Conservation (phyloP, 2,329 filamentous ascomycete species). For the Exophiala phaeomuriformis region DNA sequence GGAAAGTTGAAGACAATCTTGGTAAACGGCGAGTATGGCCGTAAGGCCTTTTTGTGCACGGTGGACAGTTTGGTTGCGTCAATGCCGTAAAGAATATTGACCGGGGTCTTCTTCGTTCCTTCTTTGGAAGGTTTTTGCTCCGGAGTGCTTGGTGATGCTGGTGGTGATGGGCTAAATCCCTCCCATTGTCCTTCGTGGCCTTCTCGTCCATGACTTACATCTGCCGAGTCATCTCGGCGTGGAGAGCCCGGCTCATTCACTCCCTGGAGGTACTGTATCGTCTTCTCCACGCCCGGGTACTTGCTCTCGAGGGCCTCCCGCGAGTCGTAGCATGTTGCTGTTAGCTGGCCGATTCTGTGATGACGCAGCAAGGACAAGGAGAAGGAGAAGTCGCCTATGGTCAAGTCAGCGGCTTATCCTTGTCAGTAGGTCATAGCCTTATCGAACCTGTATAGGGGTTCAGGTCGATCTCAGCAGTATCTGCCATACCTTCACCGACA, state of each 20-base stretch:
- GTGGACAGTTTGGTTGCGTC: constrained; percentile 38
- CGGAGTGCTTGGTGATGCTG: background rate
- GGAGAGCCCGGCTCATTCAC: background rate
- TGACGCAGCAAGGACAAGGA: constrained; percentile 38
- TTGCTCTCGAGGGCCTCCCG: constrained; percentile 53
- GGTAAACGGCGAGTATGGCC: constrained; percentile 51
- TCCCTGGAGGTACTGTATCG: constrained; percentile 5
- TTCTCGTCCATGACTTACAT: background rate
- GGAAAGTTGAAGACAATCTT: constrained; percentile 93
- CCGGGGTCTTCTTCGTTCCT: constrained; percentile 23
- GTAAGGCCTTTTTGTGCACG: constrained; percentile 25
- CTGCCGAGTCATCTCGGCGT: background rate
- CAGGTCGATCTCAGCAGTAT: background rate
- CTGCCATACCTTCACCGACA: constrained; percentile 39
- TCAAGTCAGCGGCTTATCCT: constrained; percentile 15
- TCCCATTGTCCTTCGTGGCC: constrained; percentile 19
- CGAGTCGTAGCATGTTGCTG: constrained; percentile 42
- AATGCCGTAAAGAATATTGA: constrained; percentile 36
- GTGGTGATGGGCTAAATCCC: constrained; percentile 23
- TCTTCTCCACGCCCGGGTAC: constrained; percentile 57
- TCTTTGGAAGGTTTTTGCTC: background rate
- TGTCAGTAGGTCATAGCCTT: background rate
- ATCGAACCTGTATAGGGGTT: background rate
- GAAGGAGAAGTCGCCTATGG: constrained; percentile 43
- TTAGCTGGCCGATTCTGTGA: constrained; percentile 35